phyloP scores from a whole-genome alignment of 106 monocot species.

The Acanthochlamys bracteata region DNA sequence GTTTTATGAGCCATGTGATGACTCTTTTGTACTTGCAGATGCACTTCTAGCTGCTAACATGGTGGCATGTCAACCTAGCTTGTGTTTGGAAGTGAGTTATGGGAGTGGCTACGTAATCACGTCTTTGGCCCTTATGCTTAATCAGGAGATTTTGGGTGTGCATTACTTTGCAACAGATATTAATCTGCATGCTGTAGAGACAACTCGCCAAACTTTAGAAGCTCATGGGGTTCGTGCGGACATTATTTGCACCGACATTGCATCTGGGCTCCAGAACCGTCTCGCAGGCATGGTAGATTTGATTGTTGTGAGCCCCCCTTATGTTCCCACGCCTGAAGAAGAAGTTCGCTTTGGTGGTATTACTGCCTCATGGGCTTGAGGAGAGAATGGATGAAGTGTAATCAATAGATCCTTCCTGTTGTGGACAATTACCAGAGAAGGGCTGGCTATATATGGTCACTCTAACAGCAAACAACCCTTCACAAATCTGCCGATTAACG shows the following conservation, averaged over 20 bases:
- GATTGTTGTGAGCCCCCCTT: constrained; percentile 88
- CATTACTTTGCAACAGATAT: constrained; percentile 88
- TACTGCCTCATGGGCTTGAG: constrained; percentile 86
- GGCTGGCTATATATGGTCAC: constrained; percentile 95
- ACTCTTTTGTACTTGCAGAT: constrained; percentile 90
- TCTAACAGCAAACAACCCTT: constrained; percentile 69
- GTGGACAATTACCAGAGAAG: constrained; percentile 61
- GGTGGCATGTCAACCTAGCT: constrained; percentile 41
- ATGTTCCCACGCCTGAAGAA: constrained; percentile 88
- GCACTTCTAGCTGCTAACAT: constrained; percentile 76
- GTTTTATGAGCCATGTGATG: constrained; percentile 97
- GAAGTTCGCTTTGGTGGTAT: constrained; percentile 76
- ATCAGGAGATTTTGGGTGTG: constrained; percentile 15
- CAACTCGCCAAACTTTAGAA: constrained; percentile 51
- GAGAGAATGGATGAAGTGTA: constrained; percentile 74
- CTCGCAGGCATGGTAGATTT: constrained; percentile 77
- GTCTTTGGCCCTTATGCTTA: constrained; percentile 83
- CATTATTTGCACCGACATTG: constrained; percentile 60
- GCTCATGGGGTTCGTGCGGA: constrained; percentile 78
- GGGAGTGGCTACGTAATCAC: constrained; percentile 91
- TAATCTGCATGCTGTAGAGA: constrained; percentile 60
- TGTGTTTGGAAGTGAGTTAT: constrained; percentile 81
- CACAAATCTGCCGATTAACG: constrained; percentile 71
- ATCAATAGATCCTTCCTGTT: constrained; percentile 73
- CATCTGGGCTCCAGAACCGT: constrained; percentile 49